Evolutionary conservation across 139 green algal species (phyloP).

Genomic region (Chlorella vulgaris): DNA sequence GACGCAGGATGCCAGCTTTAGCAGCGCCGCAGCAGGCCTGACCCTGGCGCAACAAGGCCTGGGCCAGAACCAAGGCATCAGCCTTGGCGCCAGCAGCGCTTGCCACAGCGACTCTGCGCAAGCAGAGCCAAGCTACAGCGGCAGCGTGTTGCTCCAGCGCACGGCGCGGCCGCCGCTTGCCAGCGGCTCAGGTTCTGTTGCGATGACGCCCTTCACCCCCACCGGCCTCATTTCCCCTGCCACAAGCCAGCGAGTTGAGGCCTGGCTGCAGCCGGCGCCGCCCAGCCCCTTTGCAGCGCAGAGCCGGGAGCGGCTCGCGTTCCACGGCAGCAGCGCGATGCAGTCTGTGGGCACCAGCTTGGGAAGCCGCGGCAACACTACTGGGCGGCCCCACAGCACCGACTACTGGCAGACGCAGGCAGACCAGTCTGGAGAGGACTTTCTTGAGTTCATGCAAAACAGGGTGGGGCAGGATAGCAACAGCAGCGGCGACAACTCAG

Average conservation of each 20-base stretch:
- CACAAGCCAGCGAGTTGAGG: background rate
- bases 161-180: no score
- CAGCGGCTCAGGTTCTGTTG: no score
- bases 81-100: no score
- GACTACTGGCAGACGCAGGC: background rate
- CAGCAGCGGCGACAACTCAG: background rate
- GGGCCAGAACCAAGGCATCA: no score
- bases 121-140: no score
- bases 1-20: no score
- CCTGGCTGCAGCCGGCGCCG: background rate
- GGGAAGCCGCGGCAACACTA: background rate
- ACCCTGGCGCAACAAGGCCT: no score
- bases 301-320: background rate
- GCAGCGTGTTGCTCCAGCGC: no score
- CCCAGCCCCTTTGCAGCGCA: background rate
- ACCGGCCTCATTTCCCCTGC: background rate
- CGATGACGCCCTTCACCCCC: background rate
- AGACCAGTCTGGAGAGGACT: background rate
- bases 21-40: no score
- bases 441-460: background rate
- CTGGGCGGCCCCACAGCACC: background rate
- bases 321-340: background rate
- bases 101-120: no score
- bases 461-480: background rate
- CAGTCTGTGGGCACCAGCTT: background rate